Evolutionary conservation across 2,329 filamentous ascomycete species (phyloP).

Genomic region (Talaromyces pinophilus): DNA sequence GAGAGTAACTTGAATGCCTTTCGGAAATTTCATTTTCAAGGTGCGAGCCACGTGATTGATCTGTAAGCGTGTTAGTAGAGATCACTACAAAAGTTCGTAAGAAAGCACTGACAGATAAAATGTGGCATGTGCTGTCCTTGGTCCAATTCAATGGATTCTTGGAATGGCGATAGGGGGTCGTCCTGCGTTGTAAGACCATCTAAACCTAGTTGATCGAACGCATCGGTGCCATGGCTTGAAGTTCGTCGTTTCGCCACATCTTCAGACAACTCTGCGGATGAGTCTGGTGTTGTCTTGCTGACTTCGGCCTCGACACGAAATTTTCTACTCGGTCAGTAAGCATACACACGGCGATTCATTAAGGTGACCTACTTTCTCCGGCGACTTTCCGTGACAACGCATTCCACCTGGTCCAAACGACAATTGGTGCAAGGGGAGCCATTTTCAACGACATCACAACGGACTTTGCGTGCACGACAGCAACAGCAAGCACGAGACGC

Average conservation of each 20-base stretch:
- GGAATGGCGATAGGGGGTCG: slow-evolving; percentile 44
- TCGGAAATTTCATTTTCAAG: slow-evolving; percentile 36
- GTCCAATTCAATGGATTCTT: slow-evolving; percentile 50
- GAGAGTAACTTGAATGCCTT: slow-evolving; percentile 34
- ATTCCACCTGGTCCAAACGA: slow-evolving; percentile 57
- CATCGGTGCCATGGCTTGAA: slow-evolving; percentile 34
- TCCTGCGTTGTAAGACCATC: slow-evolving; percentile 15
- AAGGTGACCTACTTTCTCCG: slow-evolving; percentile 59
- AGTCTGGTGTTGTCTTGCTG: slow-evolving; percentile 36
- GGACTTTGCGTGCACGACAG: slow-evolving; percentile 84
- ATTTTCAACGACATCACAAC: slow-evolving; percentile 88
- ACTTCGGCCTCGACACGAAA: slow-evolving; percentile 43
- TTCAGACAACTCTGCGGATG: slow-evolving; percentile 38
- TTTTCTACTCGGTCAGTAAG: slow-evolving; percentile 36
- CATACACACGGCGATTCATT: not conserved
- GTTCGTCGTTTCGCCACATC: slow-evolving; percentile 35
- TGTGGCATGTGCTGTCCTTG: slow-evolving; percentile 63
- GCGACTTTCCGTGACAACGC: slow-evolving; percentile 73
- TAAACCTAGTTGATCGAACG: slow-evolving; percentile 25
- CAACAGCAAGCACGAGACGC: slow-evolving; percentile 90
- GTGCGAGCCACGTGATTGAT: slow-evolving; percentile 51
- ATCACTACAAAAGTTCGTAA: not conserved
- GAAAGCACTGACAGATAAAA: slow-evolving; percentile 58
- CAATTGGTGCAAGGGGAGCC: slow-evolving; percentile 86
- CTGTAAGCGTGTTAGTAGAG: slow-evolving; percentile 32